Percentiles rank a stretch among this genome's conserved stretches.
phyloP scores from a whole-genome alignment of 352 stramenopile species.

The Phytophthora capsici region DNA sequence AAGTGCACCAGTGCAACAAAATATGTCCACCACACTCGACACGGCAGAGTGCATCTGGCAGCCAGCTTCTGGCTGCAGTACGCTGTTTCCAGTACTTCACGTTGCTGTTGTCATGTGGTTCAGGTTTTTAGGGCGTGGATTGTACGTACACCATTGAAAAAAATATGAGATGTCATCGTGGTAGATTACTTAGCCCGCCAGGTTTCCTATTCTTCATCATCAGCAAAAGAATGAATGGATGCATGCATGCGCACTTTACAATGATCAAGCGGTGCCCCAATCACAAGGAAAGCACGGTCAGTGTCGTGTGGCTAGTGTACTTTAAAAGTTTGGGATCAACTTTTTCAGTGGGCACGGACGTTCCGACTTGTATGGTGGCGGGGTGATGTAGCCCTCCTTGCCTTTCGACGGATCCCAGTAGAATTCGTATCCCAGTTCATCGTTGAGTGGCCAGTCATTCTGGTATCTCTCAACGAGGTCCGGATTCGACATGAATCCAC shows the following conservation, averaged over 20 bases:
- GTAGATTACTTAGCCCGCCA: background rate
- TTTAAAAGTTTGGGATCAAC: constrained; percentile 16
- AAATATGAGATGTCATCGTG: background rate
- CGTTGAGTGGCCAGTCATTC: constrained; percentile 26
- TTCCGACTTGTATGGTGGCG: constrained; percentile 15
- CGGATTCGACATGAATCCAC: constrained; percentile 34
- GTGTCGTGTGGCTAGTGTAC: background rate
- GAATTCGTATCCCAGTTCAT: constrained; percentile 31
- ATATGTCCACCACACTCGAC: background rate
- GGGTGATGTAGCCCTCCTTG: constrained; percentile 32
- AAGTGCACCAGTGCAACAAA: background rate
- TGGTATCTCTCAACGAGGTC: constrained; percentile 31
- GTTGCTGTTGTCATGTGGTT: background rate
- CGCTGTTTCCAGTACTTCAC: background rate
- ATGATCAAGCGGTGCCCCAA: too few relatives aligned
- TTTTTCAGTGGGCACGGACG: constrained; percentile 12
- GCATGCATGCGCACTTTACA: too few relatives aligned
- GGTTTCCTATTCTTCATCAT: background rate
- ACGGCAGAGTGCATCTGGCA: background rate
- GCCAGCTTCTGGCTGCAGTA: background rate
- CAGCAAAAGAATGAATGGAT: too few relatives aligned
- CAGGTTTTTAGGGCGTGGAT: background rate
- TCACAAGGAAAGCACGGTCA: too few relatives aligned
- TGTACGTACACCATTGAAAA: too few relatives aligned
- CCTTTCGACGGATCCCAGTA: constrained; percentile 34